Percentiles rank a stretch among this genome's conserved stretches.
Conservation (phyloP, 2,329 filamentous ascomycete species). For the Paramyrothecium roridum region DNA sequence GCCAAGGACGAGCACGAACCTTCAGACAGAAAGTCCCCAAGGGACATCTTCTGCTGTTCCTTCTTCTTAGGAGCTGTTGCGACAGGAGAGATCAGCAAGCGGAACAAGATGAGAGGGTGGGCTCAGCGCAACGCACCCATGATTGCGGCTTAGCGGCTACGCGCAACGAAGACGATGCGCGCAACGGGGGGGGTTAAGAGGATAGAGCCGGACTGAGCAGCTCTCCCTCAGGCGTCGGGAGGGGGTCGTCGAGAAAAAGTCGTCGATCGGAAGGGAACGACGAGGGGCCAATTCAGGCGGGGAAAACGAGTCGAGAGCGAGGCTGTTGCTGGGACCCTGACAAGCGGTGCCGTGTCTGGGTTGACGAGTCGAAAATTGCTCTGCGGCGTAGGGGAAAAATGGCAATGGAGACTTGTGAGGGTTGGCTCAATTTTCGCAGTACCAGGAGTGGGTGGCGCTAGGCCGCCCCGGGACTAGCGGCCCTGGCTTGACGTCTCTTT, state of each 20-base stretch:
- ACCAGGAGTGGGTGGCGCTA: conserved; percentile 39
- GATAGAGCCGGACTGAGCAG: conserved; percentile 22
- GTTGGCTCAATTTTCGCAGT: conserved; percentile 41
- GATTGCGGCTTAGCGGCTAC: conserved; percentile 51
- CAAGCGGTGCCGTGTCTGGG: conserved; percentile 37
- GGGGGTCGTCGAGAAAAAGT: conserved; percentile 8
- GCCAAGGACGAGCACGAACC: conserved; percentile 57
- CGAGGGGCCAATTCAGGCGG: conserved; percentile 9
- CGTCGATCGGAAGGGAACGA: conserved; percentile 4
- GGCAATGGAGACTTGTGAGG: conserved; percentile 27
- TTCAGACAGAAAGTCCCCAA: conserved; percentile 92
- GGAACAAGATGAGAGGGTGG: not conserved
- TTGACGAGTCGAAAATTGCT: conserved; percentile 42
- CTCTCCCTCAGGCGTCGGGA: conserved; percentile 18
- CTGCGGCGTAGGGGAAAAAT: conserved; percentile 30
- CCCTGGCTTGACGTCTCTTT: conserved; percentile 10
- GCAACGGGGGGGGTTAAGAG: conserved; percentile 18
- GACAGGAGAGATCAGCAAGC: conserved; percentile 6
- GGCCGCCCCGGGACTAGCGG: conserved; percentile 17
- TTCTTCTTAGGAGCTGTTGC: conserved; percentile 83
- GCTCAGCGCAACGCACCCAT: conserved; percentile 48
- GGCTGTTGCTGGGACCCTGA: conserved; percentile 25
- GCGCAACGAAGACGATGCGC: conserved; percentile 46
- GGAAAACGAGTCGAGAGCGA: conserved; percentile 15
- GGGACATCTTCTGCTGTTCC: conserved; percentile 94